Conservation (phyloP, 208 protist genomes). For the Trypanosoma grayi region DNA sequence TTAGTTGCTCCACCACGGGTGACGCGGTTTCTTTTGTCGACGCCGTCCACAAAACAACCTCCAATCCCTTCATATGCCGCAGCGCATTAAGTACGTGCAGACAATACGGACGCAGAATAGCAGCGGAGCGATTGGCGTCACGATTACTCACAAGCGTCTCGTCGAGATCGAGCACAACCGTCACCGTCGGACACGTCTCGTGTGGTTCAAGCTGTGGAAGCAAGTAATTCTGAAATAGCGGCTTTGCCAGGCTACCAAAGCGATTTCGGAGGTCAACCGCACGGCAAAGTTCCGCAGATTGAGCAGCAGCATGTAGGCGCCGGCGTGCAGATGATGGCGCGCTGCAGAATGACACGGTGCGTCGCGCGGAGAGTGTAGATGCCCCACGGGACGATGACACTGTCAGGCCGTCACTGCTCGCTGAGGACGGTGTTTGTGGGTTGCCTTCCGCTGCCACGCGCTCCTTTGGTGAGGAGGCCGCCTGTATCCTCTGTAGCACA, state of each 20-base stretch:
- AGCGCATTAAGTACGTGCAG: constrained; percentile 86
- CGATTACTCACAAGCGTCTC: constrained; percentile 93
- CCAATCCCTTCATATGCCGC: constrained; percentile 76
- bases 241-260: constrained; percentile 29
- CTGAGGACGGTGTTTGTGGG: not conserved
- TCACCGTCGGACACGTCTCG: constrained; percentile 64
- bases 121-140: constrained; percentile 35
- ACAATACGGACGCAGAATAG: constrained; percentile 84
- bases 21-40: constrained; percentile 87
- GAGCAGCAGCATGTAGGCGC: constrained; percentile 23
- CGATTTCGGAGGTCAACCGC: constrained; percentile 8
- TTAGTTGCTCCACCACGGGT: constrained; percentile 81
- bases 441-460: too few relatives aligned
- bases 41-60: constrained; percentile 93
- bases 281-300: constrained; percentile 16
- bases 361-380: not conserved
- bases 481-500: not conserved
- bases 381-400: not conserved
- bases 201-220: constrained; percentile 57
- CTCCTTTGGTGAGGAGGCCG: not conserved
- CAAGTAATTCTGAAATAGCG: constrained; percentile 52
- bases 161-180: constrained; percentile 90
- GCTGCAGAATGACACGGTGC: not conserved
- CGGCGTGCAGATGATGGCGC: constrained; percentile 10
- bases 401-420: constrained; percentile 11